These are phyloP conservation scores for Wickerhamiella brachini DNA, from an alignment of 805 yeast species.

Conservation along the genomic window DNA sequence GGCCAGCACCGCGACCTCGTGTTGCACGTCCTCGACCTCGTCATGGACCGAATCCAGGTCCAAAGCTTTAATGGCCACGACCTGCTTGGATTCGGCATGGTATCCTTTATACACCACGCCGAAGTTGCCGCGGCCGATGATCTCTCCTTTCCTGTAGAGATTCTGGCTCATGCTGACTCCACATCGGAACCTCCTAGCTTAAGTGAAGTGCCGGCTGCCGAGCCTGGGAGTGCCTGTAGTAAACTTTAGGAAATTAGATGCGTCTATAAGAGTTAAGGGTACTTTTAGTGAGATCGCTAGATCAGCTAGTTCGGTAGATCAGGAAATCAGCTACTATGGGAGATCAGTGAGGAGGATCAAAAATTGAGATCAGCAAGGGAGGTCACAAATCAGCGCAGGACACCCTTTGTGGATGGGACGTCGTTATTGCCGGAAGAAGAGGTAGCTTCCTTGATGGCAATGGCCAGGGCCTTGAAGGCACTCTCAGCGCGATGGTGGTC, in stretches of 20 bases:
- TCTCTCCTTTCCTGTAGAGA: constrained; percentile 70
- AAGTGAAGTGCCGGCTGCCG: too few relatives aligned
- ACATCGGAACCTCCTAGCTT: neutral
- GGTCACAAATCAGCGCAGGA: constrained; percentile 28
- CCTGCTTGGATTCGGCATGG: constrained; percentile 42
- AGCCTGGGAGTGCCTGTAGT: too few relatives aligned
- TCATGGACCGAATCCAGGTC: constrained; percentile 87
- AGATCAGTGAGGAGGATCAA: too few relatives aligned
- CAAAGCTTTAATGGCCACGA: constrained; percentile 85
- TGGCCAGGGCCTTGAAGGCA: constrained; percentile 91
- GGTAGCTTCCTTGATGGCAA: constrained; percentile 79
- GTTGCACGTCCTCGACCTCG: constrained; percentile 89
- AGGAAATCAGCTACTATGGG: too few relatives aligned
- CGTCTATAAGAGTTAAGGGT: too few relatives aligned
- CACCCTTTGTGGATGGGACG: constrained; percentile 95
- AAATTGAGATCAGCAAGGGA: too few relatives aligned
- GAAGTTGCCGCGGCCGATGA: constrained; percentile 91
- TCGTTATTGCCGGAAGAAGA: constrained; percentile 76
- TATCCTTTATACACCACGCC: constrained; percentile 89
- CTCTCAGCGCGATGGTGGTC: constrained; percentile 95
- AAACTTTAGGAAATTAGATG: too few relatives aligned
- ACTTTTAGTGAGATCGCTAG: too few relatives aligned
- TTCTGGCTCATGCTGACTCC: neutral
- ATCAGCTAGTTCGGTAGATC: too few relatives aligned
- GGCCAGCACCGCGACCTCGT: constrained; percentile 75